These are phyloP conservation scores for Smallanthus sonchifolius DNA, from an alignment of 129 eudicot genomes.

Conservation along the genomic window DNA sequence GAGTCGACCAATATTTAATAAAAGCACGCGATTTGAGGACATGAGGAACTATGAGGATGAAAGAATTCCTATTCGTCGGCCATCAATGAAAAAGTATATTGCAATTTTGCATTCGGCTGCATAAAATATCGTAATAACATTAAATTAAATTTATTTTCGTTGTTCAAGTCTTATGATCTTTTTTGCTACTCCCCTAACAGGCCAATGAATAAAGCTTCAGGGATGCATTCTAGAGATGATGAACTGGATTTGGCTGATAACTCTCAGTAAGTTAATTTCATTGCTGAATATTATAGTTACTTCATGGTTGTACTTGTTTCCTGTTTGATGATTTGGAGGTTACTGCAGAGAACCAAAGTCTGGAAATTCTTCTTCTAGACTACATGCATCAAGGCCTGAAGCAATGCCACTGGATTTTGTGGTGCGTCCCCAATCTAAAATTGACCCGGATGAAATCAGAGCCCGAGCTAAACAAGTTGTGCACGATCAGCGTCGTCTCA, in stretches of 20 bases:
- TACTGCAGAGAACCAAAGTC: conserved; percentile 64
- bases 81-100: conserved; percentile 65
- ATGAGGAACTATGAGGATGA: conserved; percentile 85
- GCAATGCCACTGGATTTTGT: conserved; percentile 88
- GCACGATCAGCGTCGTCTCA: conserved; percentile 79
- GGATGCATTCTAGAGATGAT: conserved; percentile 81
- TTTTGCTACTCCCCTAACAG: conserved; percentile 35
- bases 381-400: conserved; percentile 85
- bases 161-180: conserved; percentile 2
- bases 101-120: neutral
- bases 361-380: conserved; percentile 64
- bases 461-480: conserved; percentile 76
- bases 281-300: neutral
- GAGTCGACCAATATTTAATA: conserved; percentile 96
- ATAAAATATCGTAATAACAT: neutral
- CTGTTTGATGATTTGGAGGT: conserved; percentile 10
- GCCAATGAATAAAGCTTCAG: conserved; percentile 58
- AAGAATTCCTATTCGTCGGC: conserved; percentile 50
- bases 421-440: conserved; percentile 91
- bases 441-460: conserved; percentile 89
- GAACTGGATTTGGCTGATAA: conserved; percentile 75
- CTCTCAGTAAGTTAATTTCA: conserved; percentile 63
- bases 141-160: neutral
- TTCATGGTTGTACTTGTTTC: neutral
- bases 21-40: conserved; percentile 96